These are phyloP conservation scores for Psophocarpus tetragonolobus DNA, from an alignment of 306 rosid genomes.

Conservation along the genomic window DNA sequence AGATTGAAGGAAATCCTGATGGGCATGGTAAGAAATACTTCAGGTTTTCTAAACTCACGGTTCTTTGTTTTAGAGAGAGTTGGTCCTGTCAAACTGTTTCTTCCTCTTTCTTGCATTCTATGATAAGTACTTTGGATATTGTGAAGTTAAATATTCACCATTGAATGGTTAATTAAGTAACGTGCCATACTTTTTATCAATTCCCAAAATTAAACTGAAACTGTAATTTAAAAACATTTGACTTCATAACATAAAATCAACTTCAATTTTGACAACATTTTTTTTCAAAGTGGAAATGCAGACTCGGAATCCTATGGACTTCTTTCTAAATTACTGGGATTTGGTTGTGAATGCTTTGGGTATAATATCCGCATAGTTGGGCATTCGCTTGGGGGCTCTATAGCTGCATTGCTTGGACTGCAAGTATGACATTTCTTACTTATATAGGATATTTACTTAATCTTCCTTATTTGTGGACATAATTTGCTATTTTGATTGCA, in stretches of 20 bases:
- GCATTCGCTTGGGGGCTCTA: slow-evolving; percentile 94
- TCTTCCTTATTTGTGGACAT: slow-evolving; percentile 18
- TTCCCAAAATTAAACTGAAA: slow-evolving; percentile 14
- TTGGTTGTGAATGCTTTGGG: slow-evolving; percentile 84
- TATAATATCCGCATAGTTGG: slow-evolving; percentile 81
- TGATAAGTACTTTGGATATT: slow-evolving; percentile 7
- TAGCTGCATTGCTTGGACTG: slow-evolving; percentile 81
- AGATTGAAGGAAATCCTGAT: slow-evolving; percentile 69
- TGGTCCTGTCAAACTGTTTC: background rate
- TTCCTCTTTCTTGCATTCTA: slow-evolving; percentile 25
- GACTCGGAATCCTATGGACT: slow-evolving; percentile 64
- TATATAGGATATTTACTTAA: slow-evolving; percentile 13
- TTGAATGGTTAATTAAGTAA: slow-evolving; percentile 8
- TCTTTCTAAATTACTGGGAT: slow-evolving; percentile 83
- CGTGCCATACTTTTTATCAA: slow-evolving; percentile 7
- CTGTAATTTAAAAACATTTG: slow-evolving; percentile 6
- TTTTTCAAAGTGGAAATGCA: slow-evolving; percentile 51
- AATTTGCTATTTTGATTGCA: slow-evolving; percentile 25
- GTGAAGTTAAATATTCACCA: slow-evolving; percentile 17
- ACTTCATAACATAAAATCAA: slow-evolving; percentile 6
- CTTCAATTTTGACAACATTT: slow-evolving; percentile 21
- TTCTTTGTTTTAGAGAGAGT: slow-evolving; percentile 22
- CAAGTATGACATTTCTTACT: slow-evolving; percentile 61
- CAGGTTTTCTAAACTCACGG: slow-evolving; percentile 10
- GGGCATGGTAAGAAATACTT: slow-evolving; percentile 50